Conservation (phyloP, 768 basidiomycete species). For the Suillus subaureus region DNA sequence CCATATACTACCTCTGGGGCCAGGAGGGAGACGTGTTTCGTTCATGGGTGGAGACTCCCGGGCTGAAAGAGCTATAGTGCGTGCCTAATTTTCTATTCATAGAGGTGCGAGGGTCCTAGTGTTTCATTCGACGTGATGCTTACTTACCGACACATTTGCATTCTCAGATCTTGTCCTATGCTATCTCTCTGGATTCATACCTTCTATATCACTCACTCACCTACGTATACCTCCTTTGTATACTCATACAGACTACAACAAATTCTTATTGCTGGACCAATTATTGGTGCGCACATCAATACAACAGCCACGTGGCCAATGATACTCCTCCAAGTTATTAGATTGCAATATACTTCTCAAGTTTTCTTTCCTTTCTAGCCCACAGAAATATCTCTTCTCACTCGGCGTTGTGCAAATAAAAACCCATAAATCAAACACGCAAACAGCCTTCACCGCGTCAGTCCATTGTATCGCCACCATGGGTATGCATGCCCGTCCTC, state of each 20-base stretch:
- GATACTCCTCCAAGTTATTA: neutral
- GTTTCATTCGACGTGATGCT: neutral
- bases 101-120: constrained; percentile 17
- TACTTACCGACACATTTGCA: neutral
- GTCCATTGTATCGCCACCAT: neutral
- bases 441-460: neutral
- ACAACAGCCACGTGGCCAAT: constrained; percentile 2
- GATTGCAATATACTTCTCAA: neutral
- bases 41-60: constrained; percentile 30
- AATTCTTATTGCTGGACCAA: neutral
- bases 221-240: constrained; percentile 23
- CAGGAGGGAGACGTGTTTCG: constrained; percentile 42
- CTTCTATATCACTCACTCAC: constrained; percentile 9
- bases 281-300: neutral
- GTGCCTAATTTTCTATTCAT: neutral
- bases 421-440: neutral
- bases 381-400: neutral
- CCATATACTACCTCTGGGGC: constrained; percentile 67
- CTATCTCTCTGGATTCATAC: neutral
- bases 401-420: neutral
- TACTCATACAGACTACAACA: constrained; percentile 11
- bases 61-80: constrained; percentile 31
- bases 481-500: neutral
- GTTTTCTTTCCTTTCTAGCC: neutral
- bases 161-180: neutral